Evolutionary conservation across 148 eudicot genomes (phyloP).

Genomic region (Fagopyrum tataricum): DNA sequence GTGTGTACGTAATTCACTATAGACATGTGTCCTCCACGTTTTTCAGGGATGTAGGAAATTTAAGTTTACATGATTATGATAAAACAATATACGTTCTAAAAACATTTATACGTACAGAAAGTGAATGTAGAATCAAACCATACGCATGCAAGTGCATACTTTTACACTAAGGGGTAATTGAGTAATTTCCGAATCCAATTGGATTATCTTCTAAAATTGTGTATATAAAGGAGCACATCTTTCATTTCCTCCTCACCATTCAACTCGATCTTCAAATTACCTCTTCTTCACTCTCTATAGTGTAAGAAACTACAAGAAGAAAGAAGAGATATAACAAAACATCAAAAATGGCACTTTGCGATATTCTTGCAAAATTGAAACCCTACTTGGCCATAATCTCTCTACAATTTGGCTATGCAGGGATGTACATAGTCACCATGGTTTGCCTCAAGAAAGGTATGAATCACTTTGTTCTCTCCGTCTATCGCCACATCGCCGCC

Average conservation of each 20-base stretch:
- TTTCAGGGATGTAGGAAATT: too few species aligned
- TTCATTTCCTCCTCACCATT: background rate
- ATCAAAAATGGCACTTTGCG: background rate
- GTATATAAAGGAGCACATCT: conserved; percentile 10
- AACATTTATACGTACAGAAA: too few species aligned
- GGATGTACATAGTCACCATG: conserved; percentile 50
- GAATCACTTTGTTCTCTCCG: conserved; percentile 60
- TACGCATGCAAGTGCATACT: background rate
- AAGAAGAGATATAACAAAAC: background rate
- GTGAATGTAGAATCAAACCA: too few species aligned
- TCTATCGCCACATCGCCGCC: conserved; percentile 55
- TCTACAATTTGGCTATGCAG: conserved; percentile 56
- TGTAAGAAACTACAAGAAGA: background rate
- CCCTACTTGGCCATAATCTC: conserved; percentile 47
- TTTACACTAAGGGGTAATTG: background rate
- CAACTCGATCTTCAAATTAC: background rate
- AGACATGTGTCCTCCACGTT: too few species aligned
- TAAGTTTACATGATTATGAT: too few species aligned
- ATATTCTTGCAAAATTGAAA: conserved; percentile 18
- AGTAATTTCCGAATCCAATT: background rate
- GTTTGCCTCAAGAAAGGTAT: conserved; percentile 55
- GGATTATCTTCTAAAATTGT: background rate
- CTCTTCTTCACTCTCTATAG: background rate
- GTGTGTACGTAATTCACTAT: too few species aligned
- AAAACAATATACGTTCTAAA: too few species aligned